These are phyloP conservation scores for Coriaria nepalensis DNA, from an alignment of 306 rosid genomes.

Conservation along the genomic window DNA sequence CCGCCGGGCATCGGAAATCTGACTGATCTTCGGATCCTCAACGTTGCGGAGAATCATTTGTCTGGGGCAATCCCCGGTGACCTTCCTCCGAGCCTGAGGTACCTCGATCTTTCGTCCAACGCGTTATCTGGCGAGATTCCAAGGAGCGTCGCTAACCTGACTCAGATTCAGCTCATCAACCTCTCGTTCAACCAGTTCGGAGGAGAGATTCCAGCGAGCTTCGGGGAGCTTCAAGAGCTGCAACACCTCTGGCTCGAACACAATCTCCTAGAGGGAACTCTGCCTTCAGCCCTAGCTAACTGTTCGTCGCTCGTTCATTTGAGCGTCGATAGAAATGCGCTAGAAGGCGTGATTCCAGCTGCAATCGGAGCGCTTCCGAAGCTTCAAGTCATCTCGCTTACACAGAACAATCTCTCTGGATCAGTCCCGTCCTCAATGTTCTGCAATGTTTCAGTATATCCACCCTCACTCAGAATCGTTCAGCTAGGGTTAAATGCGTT, in stretches of 20 bases:
- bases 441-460: constrained; percentile 44
- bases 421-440: constrained; percentile 61
- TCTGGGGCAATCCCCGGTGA: constrained; percentile 46
- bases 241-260: constrained; percentile 83
- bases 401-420: constrained; percentile 65
- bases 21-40: constrained; percentile 40
- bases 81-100: constrained; percentile 37
- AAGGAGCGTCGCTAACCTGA: constrained; percentile 26
- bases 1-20: constrained; percentile 58
- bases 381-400: constrained; percentile 67
- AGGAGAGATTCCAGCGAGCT: constrained; percentile 66
- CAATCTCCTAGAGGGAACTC: constrained; percentile 55
- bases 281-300: constrained; percentile 81
- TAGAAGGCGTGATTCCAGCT: constrained; percentile 71
- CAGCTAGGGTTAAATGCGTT: constrained; percentile 72
- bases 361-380: constrained; percentile 65
- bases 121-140: constrained; percentile 72
- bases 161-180: constrained; percentile 59
- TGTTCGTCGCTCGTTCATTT: constrained; percentile 73
- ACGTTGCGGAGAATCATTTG: constrained; percentile 59
- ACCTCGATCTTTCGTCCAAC: constrained; percentile 72
- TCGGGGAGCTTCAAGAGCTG: constrained; percentile 63
- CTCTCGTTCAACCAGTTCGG: constrained; percentile 61
- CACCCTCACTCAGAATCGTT: constrained; percentile 70
- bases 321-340: constrained; percentile 63